Conservation (phyloP, 768 basidiomycete species). For the Rhizopogon roseolus region DNA sequence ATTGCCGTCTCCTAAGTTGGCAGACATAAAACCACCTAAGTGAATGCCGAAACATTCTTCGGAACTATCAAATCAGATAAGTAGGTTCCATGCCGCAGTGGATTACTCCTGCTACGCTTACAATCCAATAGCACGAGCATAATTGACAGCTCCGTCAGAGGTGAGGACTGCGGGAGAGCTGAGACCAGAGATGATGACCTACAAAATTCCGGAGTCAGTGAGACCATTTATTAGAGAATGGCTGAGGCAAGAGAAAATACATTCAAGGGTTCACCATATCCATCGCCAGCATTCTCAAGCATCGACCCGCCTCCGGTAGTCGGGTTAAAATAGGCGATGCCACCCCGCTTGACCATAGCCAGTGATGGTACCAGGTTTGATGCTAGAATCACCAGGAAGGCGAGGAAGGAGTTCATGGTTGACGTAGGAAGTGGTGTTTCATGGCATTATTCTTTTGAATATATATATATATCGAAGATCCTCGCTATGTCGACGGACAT, state of each 20-base stretch:
- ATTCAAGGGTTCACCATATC: constrained; percentile 42
- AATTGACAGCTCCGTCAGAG: constrained; percentile 52
- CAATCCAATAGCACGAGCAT: constrained; percentile 60
- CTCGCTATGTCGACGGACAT: too few relatives aligned
- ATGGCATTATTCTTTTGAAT: too few relatives aligned
- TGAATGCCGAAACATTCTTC: constrained; percentile 36
- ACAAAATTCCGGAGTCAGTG: neutral
- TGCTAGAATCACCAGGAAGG: neutral
- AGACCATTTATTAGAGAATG: neutral
- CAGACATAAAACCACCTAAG: constrained; percentile 31
- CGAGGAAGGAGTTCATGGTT: neutral
- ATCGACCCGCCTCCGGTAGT: constrained; percentile 35
- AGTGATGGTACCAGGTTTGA: neutral
- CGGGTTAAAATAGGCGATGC: constrained; percentile 32
- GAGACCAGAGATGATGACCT: constrained; percentile 62
- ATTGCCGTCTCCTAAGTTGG: constrained; percentile 46
- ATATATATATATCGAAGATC: too few relatives aligned
- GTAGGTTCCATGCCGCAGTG: neutral
- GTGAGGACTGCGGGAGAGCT: constrained; percentile 57
- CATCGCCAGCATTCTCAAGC: constrained; percentile 33
- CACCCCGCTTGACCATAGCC: neutral
- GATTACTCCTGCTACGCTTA: constrained; percentile 23
- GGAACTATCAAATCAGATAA: constrained; percentile 20
- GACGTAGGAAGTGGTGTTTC: too few relatives aligned
- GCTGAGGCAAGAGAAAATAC: constrained; percentile 16